Conservation (phyloP, 1,284 basidiomycete species). For the Hymenochaete sp. region DNA sequence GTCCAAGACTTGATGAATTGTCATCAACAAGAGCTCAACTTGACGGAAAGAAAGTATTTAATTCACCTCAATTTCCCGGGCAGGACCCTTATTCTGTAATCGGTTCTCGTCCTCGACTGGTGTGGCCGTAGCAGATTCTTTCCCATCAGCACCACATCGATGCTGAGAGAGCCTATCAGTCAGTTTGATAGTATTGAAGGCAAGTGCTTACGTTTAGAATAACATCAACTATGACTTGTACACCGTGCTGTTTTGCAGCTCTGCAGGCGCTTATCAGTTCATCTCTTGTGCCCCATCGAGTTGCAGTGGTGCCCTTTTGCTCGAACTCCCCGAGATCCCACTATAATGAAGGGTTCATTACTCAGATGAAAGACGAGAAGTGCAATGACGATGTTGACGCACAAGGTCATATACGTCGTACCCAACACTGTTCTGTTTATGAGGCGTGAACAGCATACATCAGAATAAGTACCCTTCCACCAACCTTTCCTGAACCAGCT, state of each 20-base stretch:
- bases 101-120: slow-evolving; percentile 66
- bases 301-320: slow-evolving; percentile 70
- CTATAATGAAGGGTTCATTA: slow-evolving; percentile 28
- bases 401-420: slow-evolving; percentile 80
- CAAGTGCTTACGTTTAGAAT: slow-evolving; percentile 56
- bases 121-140: slow-evolving; percentile 68
- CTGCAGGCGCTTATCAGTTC: slow-evolving; percentile 66
- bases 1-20: slow-evolving; percentile 64
- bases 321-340: slow-evolving; percentile 93
- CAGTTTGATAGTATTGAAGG: slow-evolving; percentile 2
- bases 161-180: slow-evolving; percentile 37
- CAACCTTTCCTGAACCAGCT: slow-evolving; percentile 49
- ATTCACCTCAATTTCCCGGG: slow-evolving; percentile 60
- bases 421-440: slow-evolving; percentile 60
- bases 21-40: slow-evolving; percentile 1
- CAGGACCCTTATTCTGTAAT: slow-evolving; percentile 47
- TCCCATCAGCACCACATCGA: slow-evolving; percentile 76
- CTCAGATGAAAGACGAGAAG: no score
- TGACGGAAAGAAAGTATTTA: background rate
- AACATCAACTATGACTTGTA: slow-evolving; percentile 68
- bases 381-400: slow-evolving; percentile 19
- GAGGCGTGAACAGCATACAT: no score
- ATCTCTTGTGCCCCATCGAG: slow-evolving; percentile 88
- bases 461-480: background rate
- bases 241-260: slow-evolving; percentile 45